phyloP scores from a whole-genome alignment of 495 filamentous ascomycete species.

The Poronia punctata region DNA sequence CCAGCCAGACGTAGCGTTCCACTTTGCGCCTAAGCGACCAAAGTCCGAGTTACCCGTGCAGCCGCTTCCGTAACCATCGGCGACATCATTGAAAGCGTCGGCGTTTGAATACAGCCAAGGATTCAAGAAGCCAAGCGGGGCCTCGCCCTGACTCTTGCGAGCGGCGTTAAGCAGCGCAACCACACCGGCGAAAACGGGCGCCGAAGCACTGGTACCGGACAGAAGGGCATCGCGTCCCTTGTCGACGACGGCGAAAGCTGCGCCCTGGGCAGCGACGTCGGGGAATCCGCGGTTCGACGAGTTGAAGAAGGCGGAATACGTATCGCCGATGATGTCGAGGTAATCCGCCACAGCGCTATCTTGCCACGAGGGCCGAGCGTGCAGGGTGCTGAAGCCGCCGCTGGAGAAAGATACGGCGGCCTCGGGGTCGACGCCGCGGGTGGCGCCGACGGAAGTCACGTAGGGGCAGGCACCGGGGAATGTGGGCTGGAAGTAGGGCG shows the following conservation, averaged over 20 bases:
- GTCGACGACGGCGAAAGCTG: slow-evolving; percentile 45
- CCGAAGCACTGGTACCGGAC: slow-evolving; percentile 31
- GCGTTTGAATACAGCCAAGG: slow-evolving; percentile 56
- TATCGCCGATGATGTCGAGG: slow-evolving; percentile 41
- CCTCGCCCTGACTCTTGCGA: slow-evolving; percentile 42
- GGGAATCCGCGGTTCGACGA: slow-evolving; percentile 51
- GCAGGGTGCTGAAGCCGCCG: slow-evolving; percentile 66
- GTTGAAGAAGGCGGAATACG: slow-evolving; percentile 44
- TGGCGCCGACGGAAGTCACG: slow-evolving; percentile 67
- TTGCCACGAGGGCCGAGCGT: slow-evolving; percentile 56
- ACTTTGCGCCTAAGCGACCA: slow-evolving; percentile 44
- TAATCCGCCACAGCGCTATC: slow-evolving; percentile 49
- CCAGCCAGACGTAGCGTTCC: slow-evolving; percentile 33
- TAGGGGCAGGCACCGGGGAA: slow-evolving; percentile 72
- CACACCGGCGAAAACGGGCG: slow-evolving; percentile 37
- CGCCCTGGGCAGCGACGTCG: slow-evolving; percentile 53
- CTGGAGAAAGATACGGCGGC: slow-evolving; percentile 53
- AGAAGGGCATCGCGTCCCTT: slow-evolving; percentile 44
- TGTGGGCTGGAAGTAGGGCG: slow-evolving; percentile 57
- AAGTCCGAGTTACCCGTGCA: slow-evolving; percentile 46
- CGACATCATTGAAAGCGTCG: slow-evolving; percentile 53
- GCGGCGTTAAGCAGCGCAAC: slow-evolving; percentile 58
- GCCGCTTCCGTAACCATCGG: slow-evolving; percentile 48
- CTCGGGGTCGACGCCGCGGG: slow-evolving; percentile 51
- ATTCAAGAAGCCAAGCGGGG: slow-evolving; percentile 57